These are phyloP conservation scores for Russula griseocarnosa DNA, from an alignment of 768 basidiomycete genomes.

Conservation along the genomic window DNA sequence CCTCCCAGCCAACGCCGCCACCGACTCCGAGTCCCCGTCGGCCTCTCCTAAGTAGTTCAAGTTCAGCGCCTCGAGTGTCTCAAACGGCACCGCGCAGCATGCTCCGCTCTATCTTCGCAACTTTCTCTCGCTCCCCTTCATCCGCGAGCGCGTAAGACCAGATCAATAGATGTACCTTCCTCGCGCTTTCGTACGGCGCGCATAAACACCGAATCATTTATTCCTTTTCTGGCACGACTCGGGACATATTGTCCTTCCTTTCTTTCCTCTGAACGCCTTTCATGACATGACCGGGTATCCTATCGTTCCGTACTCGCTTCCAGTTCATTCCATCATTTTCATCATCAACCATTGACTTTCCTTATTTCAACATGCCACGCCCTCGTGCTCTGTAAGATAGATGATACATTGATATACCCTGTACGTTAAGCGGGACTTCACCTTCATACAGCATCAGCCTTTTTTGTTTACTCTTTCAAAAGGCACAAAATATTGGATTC, in stretches of 20 bases:
- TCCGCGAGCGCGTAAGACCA: constrained; percentile 4
- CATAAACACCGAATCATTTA: background rate
- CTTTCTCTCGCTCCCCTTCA: constrained; percentile 21
- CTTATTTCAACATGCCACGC: constrained; percentile 12
- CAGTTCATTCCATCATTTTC: constrained; percentile 15
- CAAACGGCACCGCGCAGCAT: constrained; percentile 14
- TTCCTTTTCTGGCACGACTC: constrained; percentile 11
- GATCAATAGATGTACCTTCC: background rate
- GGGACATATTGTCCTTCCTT: background rate
- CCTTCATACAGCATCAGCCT: constrained; percentile 5
- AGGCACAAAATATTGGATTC: background rate
- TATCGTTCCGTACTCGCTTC: constrained; percentile 13
- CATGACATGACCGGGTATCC: constrained; percentile 11
- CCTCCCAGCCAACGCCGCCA: background rate
- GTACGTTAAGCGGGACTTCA: constrained; percentile 15
- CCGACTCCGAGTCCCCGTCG: constrained; percentile 3
- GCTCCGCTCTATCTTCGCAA: constrained; percentile 21
- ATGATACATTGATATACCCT: constrained; percentile 16
- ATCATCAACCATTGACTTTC: constrained; percentile 10
- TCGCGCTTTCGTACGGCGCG: background rate
- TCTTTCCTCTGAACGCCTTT: constrained; percentile 3
- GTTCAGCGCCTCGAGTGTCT: constrained; percentile 1
- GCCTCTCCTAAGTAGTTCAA: background rate
- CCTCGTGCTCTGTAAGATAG: constrained; percentile 15
- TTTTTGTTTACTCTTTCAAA: constrained; percentile 1